These are phyloP conservation scores for Salmacisia buchloeana DNA, from an alignment of 1,284 basidiomycete genomes.

Conservation along the genomic window DNA sequence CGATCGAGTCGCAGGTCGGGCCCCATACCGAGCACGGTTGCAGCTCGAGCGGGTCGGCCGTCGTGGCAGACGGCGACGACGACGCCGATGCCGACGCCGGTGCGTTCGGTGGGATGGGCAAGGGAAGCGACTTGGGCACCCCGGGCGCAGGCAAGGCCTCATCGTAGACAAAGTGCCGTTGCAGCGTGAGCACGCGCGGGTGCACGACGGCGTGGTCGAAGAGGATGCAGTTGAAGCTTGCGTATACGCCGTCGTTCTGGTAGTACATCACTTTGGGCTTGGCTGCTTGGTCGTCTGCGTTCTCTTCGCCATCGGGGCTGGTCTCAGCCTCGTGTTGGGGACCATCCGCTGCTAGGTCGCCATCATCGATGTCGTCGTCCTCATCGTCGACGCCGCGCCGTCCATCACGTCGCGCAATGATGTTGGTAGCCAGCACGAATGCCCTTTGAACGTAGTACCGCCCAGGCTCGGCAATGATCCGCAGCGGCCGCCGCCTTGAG, in stretches of 20 bases:
- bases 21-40: conserved; percentile 57
- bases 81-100: neutral
- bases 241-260: conserved; percentile 60
- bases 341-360: neutral
- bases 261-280: conserved; percentile 49
- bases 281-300: neutral
- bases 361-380: conserved; percentile 92
- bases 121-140: conserved; percentile 8
- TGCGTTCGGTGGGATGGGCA: conserved; percentile 6
- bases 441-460: conserved; percentile 88
- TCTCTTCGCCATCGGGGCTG: neutral
- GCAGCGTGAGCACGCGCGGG: conserved; percentile 67
- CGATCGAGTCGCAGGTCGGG: conserved; percentile 83
- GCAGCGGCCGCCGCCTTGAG: conserved; percentile 54
- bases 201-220: conserved; percentile 85
- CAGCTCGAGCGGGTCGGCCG: conserved; percentile 25
- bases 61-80: conserved; percentile 3
- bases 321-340: neutral
- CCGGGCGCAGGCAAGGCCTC: conserved; percentile 40
- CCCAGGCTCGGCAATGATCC: conserved; percentile 93
- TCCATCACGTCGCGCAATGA: conserved; percentile 68
- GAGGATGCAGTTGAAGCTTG: conserved; percentile 94
- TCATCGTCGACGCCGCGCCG: conserved; percentile 20
- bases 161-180: conserved; percentile 47
- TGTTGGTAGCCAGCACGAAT: conserved; percentile 85